Percentiles rank a stretch among this genome's conserved stretches.
Evolutionary conservation across 2,329 filamentous ascomycete species (phyloP).

Genomic region (Cordyceps pruinosa): DNA sequence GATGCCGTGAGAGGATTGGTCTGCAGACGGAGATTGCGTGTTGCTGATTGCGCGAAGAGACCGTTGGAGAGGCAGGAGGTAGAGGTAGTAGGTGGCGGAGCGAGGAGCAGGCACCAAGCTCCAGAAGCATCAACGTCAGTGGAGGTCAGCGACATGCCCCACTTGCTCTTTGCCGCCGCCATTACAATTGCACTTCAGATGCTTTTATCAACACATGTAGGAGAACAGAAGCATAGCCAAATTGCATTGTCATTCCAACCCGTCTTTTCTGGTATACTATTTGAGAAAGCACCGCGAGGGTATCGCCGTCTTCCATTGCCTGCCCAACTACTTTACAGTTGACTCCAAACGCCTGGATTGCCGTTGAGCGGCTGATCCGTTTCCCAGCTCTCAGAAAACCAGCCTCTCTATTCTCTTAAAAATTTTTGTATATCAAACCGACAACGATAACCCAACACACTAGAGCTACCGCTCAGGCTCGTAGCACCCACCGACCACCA

Average conservation of each 20-base stretch:
- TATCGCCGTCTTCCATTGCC: background rate
- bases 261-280: background rate
- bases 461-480: constrained; percentile 42
- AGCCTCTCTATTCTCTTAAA: background rate
- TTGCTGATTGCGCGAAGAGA: constrained; percentile 3
- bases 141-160: constrained; percentile 9
- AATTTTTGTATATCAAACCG: background rate
- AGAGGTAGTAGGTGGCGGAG: constrained; percentile 8
- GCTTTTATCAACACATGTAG: too few species aligned
- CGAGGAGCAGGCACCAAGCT: constrained; percentile 4
- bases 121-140: constrained; percentile 11
- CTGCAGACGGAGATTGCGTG: background rate
- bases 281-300: background rate
- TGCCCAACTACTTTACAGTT: background rate
- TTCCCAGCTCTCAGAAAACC: background rate
- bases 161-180: constrained; percentile 4
- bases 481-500: constrained; percentile 74
- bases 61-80: background rate
- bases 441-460: background rate
- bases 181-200: too few species aligned
- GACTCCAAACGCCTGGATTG: constrained; percentile 2
- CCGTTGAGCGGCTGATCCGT: background rate
- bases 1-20: background rate
- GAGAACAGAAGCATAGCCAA: background rate
- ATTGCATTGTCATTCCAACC: too few species aligned